A percentile compares a stretch with the other conserved stretches of the same genome.
Evolutionary conservation across 2,329 filamentous ascomycete genomes (phyloP).

Genomic region (Epichloe gansuensis): DNA sequence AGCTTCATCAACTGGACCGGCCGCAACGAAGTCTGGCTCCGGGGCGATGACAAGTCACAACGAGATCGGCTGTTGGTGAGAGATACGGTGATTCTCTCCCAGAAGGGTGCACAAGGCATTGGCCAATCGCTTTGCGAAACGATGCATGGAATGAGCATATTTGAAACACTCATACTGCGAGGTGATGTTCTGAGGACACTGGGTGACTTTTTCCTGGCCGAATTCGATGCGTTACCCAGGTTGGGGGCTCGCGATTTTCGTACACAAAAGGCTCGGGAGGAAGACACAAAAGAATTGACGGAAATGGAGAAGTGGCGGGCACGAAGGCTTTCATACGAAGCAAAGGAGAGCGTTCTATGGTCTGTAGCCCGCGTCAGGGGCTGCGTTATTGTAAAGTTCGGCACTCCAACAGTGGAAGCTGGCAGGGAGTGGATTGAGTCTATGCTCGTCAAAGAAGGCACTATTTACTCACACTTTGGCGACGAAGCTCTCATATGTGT

Average conservation of each 20-base stretch:
- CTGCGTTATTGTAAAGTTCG: constrained; percentile 86
- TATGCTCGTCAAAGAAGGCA: constrained; percentile 65
- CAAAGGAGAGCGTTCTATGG: constrained; percentile 54
- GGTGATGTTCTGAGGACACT: constrained; percentile 56
- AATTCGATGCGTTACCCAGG: constrained; percentile 67
- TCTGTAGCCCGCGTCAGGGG: constrained; percentile 68
- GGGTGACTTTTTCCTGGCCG: constrained; percentile 60
- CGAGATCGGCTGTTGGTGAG: constrained; percentile 58
- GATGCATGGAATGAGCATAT: constrained; percentile 63
- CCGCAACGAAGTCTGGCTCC: constrained; percentile 73
- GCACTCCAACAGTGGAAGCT: constrained; percentile 67
- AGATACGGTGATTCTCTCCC: constrained; percentile 68
- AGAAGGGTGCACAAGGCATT: constrained; percentile 28
- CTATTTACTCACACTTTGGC: constrained; percentile 58
- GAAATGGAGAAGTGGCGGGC: constrained; percentile 40
- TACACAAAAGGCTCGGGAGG: constrained; percentile 34
- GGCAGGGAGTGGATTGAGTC: constrained; percentile 66
- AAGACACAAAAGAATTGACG: constrained; percentile 23
- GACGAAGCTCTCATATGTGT: constrained; percentile 71
- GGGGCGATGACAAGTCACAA: constrained; percentile 17
- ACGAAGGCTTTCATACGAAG: constrained; percentile 45
- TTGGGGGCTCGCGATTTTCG: constrained; percentile 73
- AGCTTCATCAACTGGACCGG: constrained; percentile 66
- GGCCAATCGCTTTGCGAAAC: constrained; percentile 38
- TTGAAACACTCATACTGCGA: constrained; percentile 74